A percentile compares a stretch with the other conserved stretches of the same genome.
Evolutionary conservation across 1,284 basidiomycete species (phyloP).

Genomic region (Trametes pubescens): DNA sequence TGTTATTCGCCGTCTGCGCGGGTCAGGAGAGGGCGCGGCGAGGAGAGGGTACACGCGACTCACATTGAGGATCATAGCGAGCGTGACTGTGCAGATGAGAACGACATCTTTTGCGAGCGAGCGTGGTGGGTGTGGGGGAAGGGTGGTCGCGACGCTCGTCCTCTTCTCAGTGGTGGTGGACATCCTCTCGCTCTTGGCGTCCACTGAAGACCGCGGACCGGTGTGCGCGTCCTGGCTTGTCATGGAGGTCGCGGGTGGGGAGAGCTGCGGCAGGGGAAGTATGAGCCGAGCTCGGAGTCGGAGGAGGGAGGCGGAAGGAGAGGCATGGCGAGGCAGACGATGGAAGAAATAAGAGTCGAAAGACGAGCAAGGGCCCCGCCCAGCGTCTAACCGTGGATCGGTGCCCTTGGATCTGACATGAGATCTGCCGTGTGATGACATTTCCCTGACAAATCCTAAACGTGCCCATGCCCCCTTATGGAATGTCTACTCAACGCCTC

Average conservation of each 20-base stretch:
- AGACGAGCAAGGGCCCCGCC: background rate
- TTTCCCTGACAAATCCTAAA: background rate
- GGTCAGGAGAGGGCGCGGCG: background rate
- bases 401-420: background rate
- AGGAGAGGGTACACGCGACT: slow-evolving; percentile 20
- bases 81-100: slow-evolving; percentile 43
- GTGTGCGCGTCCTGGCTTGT: background rate
- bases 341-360: background rate
- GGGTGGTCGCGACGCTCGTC: background rate
- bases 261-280: background rate
- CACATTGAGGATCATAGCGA: slow-evolving; percentile 47
- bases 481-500: slow-evolving; percentile 6
- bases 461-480: background rate
- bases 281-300: background rate
- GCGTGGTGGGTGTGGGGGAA: slow-evolving; percentile 8
- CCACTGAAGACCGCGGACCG: background rate
- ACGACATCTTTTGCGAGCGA: slow-evolving; percentile 27
- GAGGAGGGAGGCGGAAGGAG: background rate
- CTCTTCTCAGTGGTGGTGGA: slow-evolving; percentile 8
- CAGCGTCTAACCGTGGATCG: too few species aligned
- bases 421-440: too few species aligned
- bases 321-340: background rate
- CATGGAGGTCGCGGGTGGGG: background rate
- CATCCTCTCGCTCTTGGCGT: slow-evolving; percentile 7
- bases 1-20: slow-evolving; percentile 44